phyloP scores from a whole-genome alignment of 2,329 filamentous ascomycete species.

The Grosmannia huntii region DNA sequence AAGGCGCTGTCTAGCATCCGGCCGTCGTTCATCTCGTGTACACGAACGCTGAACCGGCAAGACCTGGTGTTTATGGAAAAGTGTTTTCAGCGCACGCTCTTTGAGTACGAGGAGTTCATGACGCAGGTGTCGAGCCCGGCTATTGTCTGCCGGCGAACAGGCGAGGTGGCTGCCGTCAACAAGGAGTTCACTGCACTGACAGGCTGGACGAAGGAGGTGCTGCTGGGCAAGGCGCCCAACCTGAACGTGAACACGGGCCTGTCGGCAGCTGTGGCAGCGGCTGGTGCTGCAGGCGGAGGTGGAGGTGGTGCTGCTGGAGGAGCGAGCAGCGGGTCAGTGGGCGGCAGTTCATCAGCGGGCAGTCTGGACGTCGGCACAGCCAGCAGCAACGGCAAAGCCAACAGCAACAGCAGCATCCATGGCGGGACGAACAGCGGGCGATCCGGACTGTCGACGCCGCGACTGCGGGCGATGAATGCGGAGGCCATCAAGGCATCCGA shows the following conservation, averaged over 20 bases:
- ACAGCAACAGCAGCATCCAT: not conserved
- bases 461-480: slow-evolving; percentile 26
- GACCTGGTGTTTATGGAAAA: slow-evolving; percentile 98
- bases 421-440: slow-evolving; percentile 48
- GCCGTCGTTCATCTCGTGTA: slow-evolving; percentile 86
- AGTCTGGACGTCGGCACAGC: not conserved
- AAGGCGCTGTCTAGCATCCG: slow-evolving; percentile 81
- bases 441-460: slow-evolving; percentile 36
- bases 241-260: slow-evolving; percentile 67
- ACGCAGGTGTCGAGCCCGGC: slow-evolving; percentile 80
- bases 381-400: not conserved
- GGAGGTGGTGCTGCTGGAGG: not conserved
- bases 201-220: slow-evolving; percentile 81
- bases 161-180: slow-evolving; percentile 88
- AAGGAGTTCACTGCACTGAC: slow-evolving; percentile 96
- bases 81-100: slow-evolving; percentile 83
- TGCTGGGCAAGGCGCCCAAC: slow-evolving; percentile 79
- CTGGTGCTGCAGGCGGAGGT: not conserved
- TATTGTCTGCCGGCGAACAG: slow-evolving; percentile 80
- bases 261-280: slow-evolving; percentile 12
- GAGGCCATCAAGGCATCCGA: slow-evolving; percentile 23
- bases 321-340: not conserved
- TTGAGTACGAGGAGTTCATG: slow-evolving; percentile 89
- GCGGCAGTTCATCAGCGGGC: not conserved
- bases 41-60: slow-evolving; percentile 72